Evolutionary conservation across 2,329 filamentous ascomycete genomes (phyloP), one percentile per base, ranked within the genome.

Genomic region (Nemania serpens): DNA sequence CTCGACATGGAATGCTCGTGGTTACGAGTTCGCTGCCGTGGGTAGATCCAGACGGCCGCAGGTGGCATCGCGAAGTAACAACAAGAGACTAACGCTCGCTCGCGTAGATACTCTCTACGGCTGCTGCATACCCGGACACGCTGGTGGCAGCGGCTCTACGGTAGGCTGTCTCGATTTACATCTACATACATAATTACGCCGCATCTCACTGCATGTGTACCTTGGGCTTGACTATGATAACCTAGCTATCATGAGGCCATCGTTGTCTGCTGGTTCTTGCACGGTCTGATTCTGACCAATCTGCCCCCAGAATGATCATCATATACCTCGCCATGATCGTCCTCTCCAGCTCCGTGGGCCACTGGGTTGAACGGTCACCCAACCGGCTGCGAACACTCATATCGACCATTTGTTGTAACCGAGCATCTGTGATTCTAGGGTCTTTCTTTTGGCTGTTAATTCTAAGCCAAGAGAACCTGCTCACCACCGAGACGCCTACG

Each of bases 1-100:
- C 5, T 85, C 83, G 15, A 82, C 82, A 41, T 85, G 82, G 82
- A 86, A 85, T 69, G 79, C 81, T 5, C 78, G 84, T 47, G 78
- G 79, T 50, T 86, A 83, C 62, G 82, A 84, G 68, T 84, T 84
- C 60, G 82, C 80, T n/a, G 79, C 80, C 13, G 78, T 84, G 77
- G 74, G 65, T 79, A 15, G 29, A 42, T 33, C 29, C 9, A 5
- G 17, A 22, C 20, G 13, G 6, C 1, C 2, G 33, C 7, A n/a
- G n/a, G 17, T 9, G 12, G 3, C 7, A 2, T 18, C 20, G 5
- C 11, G 11, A 15, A 33, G 12, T 15, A n/a, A 3, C 20, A 33
- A 36, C 9, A 18, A 15, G 37, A 53, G 7, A 43, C 59, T 62
- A 17, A 59, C 25, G 39, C 15, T 17, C 74, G 78, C 2, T 79